Evolutionary conservation across 768 basidiomycete species (phyloP).

Genomic region (Termitomyces titanicus): DNA sequence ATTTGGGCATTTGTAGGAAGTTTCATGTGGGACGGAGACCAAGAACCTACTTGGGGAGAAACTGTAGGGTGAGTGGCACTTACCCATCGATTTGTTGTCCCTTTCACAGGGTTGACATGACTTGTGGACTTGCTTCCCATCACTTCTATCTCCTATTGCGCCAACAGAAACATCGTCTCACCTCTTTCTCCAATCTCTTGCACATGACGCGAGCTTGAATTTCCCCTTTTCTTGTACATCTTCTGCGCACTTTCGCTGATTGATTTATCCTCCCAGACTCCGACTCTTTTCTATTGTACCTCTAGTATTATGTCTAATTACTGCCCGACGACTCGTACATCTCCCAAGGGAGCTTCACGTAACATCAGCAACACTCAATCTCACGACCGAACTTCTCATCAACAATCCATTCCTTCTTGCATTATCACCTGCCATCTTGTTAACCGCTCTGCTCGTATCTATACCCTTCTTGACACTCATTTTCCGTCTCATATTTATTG

Average conservation of each 20-base stretch:
- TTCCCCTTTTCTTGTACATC: background rate
- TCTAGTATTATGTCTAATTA: conserved; percentile 62
- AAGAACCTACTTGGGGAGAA: conserved; percentile 76
- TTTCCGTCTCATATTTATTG: conserved; percentile 73
- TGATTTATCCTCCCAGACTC: conserved; percentile 36
- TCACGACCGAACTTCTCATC: conserved; percentile 69
- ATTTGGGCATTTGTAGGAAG: conserved; percentile 82
- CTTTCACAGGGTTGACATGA: background rate
- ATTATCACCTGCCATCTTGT: conserved; percentile 70
- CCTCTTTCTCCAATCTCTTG: background rate
- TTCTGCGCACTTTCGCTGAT: conserved; percentile 6
- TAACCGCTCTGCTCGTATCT: conserved; percentile 60
- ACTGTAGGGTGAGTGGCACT: conserved; percentile 62
- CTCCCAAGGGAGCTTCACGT: conserved; percentile 71
- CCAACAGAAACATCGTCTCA: background rate
- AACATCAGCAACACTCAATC: conserved; percentile 51
- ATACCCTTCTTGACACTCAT: conserved; percentile 79
- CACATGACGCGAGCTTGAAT: background rate
- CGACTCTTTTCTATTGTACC: conserved; percentile 78
- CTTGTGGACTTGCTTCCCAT: background rate
- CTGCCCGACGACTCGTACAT: conserved; percentile 66
- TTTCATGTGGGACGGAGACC: conserved; percentile 53
- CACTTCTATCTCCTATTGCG: conserved; percentile 6
- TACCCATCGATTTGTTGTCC: conserved; percentile 1
- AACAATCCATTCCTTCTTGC: conserved; percentile 72